A percentile compares a stretch with the other conserved stretches of the same genome.
These are phyloP conservation scores for Citrus cavaleriei DNA, from an alignment of 345 rosid genomes.

Conservation along the genomic window DNA sequence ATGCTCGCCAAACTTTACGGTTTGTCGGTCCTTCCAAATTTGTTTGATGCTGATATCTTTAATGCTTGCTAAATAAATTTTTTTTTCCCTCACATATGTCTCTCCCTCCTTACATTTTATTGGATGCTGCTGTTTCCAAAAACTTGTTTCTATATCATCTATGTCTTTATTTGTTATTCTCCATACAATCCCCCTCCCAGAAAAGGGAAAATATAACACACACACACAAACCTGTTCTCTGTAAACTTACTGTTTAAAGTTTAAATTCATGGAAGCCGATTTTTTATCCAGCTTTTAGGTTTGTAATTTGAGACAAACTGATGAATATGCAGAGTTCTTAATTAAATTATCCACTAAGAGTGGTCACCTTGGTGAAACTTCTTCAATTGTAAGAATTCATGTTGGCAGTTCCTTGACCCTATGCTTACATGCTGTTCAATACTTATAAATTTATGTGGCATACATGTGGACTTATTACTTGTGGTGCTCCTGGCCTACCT, in stretches of 20 bases:
- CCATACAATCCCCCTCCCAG: not conserved
- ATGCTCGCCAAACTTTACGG: conserved; percentile 60
- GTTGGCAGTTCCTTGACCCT: not conserved
- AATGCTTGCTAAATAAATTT: not conserved
- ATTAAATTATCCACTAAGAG: not conserved
- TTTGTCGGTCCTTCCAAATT: conserved; percentile 35
- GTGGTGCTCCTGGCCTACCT: not conserved
- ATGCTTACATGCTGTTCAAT: not conserved
- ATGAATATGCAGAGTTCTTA: not conserved
- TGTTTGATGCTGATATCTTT: not conserved
- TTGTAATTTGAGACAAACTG: not conserved
- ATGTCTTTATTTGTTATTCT: not conserved
- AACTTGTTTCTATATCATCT: not conserved
- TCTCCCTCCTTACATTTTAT: not conserved
- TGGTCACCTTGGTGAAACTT: not conserved
- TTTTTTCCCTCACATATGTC: not conserved
- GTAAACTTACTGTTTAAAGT: not conserved
- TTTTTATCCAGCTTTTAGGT: not conserved
- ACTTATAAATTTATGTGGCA: not conserved
- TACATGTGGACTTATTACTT: not conserved
- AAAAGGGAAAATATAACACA: too few relatives aligned
- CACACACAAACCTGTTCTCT: not conserved
- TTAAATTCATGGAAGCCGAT: not conserved
- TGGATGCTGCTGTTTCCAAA: not conserved
- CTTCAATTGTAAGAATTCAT: not conserved